Evolutionary conservation across 2,329 filamentous ascomycete species (phyloP).

Genomic region (Domatiomyces catenatus): DNA sequence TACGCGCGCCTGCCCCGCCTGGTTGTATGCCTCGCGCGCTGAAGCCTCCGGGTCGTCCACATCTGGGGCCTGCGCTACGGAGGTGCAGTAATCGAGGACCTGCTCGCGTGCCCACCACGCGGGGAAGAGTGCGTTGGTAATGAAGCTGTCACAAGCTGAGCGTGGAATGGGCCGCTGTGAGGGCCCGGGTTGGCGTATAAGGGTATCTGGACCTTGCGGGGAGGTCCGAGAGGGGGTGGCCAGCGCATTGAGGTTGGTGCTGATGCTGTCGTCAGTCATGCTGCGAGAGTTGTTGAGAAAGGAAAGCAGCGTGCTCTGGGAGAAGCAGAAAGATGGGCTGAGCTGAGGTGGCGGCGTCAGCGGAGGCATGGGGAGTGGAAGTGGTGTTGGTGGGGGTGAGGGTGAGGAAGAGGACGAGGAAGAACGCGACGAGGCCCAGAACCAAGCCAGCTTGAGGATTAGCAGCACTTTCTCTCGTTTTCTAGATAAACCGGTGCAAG

Average conservation of each 20-base stretch:
- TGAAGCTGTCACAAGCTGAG: constrained; percentile 54
- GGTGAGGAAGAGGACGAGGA: constrained; percentile 3
- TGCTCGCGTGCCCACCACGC: constrained; percentile 74
- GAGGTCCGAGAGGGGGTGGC: constrained; percentile 51
- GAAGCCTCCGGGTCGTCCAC: constrained; percentile 69
- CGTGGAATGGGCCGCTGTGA: constrained; percentile 24
- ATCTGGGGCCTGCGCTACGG: constrained; percentile 74
- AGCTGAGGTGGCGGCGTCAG: constrained; percentile 35
- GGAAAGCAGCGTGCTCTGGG: constrained; percentile 39
- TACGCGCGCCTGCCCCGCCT: constrained; percentile 53
- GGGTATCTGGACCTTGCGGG: constrained; percentile 48
- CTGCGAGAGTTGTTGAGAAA: constrained; percentile 76
- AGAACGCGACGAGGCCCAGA: constrained; percentile 11
- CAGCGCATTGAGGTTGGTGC: constrained; percentile 81
- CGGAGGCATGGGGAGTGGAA: constrained; percentile 23
- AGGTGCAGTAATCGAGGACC: constrained; percentile 75
- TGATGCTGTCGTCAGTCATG: constrained; percentile 83
- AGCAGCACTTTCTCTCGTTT: neutral
- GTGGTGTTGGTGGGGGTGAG: neutral
- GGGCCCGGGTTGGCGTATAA: constrained; percentile 7
- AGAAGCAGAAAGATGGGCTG: constrained; percentile 55
- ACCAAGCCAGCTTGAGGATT: constrained; percentile 17
- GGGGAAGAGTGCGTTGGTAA: constrained; percentile 64
- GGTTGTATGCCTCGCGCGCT: constrained; percentile 53
- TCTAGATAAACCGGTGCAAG: neutral